Evolutionary conservation across 495 filamentous ascomycete species (phyloP).

Genomic region (Filosporella fistucella): DNA sequence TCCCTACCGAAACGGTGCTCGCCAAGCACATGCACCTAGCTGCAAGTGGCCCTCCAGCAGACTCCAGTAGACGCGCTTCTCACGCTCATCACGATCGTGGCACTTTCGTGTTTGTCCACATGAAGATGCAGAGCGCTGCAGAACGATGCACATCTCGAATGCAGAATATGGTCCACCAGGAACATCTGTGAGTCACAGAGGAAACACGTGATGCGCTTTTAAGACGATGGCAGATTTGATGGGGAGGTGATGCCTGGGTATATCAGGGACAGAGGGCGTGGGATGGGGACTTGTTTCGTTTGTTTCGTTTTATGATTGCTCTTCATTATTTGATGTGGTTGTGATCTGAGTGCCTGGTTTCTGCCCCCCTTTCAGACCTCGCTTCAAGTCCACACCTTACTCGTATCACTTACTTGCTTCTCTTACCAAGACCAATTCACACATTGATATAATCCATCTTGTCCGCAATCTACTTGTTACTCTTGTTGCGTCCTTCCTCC

Average conservation of each 20-base stretch:
- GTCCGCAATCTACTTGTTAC: not conserved
- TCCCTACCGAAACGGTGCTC: not conserved
- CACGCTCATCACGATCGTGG: slow-evolving; percentile 18
- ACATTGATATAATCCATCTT: not conserved
- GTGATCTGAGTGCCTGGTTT: not conserved
- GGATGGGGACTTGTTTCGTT: not conserved
- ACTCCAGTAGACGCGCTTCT: slow-evolving; percentile 19
- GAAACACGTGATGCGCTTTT: slow-evolving; percentile 2
- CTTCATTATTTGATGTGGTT: not conserved
- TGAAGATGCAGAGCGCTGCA: not conserved
- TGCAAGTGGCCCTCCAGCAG: not conserved
- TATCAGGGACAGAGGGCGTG: slow-evolving; percentile 9
- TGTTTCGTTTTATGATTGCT: too few species aligned
- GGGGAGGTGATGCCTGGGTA: slow-evolving; percentile 4
- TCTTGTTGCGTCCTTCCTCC: not conserved
- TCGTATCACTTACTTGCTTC: not conserved
- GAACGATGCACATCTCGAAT: slow-evolving; percentile 6
- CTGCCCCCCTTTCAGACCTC: not conserved
- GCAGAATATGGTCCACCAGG: not conserved
- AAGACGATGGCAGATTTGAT: slow-evolving; percentile 2
- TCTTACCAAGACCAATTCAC: not conserved
- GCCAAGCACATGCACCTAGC: not conserved
- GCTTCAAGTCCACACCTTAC: not conserved
- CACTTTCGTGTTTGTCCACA: slow-evolving; percentile 21
- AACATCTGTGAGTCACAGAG: slow-evolving; percentile 9